Evolutionary conservation across 2,329 filamentous ascomycete genomes (phyloP).

Genomic region (Cladophialophora carrionii): DNA sequence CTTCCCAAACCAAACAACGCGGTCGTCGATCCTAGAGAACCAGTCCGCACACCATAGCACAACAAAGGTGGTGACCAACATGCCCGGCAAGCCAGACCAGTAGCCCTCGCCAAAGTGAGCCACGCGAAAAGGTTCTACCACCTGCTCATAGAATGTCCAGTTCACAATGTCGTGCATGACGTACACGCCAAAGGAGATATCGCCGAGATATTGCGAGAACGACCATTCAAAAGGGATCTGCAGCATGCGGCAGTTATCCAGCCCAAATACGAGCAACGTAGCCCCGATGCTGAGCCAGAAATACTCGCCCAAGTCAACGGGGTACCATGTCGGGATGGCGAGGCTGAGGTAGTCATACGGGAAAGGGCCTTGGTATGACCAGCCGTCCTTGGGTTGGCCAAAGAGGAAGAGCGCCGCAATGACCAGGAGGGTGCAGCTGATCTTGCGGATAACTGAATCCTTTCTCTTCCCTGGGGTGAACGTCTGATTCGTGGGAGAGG

Average conservation of each 20-base stretch:
- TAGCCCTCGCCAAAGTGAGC: conserved; percentile 27
- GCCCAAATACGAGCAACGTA: conserved; percentile 48
- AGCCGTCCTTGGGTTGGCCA: neutral
- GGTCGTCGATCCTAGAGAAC: conserved; percentile 29
- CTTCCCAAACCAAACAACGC: conserved; percentile 6
- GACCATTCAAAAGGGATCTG: conserved; percentile 50
- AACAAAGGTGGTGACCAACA: conserved; percentile 22
- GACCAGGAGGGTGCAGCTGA: neutral
- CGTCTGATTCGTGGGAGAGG: neutral
- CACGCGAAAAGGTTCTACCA: conserved; percentile 22
- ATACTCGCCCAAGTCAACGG: neutral
- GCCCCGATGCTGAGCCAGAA: conserved; percentile 41
- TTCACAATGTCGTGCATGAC: conserved; percentile 45
- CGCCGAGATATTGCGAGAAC: conserved; percentile 52
- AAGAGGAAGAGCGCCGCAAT: neutral
- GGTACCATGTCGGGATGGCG: neutral
- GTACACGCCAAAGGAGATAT: conserved; percentile 53
- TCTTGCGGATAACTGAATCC: neutral
- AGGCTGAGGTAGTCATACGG: neutral
- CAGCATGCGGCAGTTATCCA: conserved; percentile 48
- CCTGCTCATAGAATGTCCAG: conserved; percentile 21
- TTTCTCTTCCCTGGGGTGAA: neutral
- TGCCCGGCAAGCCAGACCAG: conserved; percentile 28
- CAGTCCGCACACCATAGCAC: conserved; percentile 31
- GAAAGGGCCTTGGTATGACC: neutral